Evolutionary conservation across 257 asterid species (phyloP), one percentile per base, ranked within the genome.

Genomic region (Agastache rugosa): DNA sequence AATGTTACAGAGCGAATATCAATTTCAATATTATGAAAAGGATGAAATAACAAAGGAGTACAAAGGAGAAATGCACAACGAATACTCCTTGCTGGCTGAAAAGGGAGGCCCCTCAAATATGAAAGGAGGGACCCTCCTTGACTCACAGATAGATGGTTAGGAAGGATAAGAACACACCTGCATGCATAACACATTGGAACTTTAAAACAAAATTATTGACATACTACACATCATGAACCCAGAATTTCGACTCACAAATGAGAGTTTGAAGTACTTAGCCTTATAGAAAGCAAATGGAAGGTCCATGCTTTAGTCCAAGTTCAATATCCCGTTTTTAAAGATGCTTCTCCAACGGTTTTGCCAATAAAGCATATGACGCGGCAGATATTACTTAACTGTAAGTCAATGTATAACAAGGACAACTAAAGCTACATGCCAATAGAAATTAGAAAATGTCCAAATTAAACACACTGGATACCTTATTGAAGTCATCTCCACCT

Each of bases 261-360:
- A 90, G 88, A 83, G 93, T 75, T 89, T 91, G 89, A 92, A 90
- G 96, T 89, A 92, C 99, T 95, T 92, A 90, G 96, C 99, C 99
- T 89, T 80, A 89, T 78, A 81, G 93, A 90, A 91, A 92, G 89
- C 91, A 90, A 88, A 91, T 83, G 83, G 96, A 89, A 89, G 96
- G 91, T 81, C 96, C 96, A 87, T 87, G 99, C 98, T 84, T 90
- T 89, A 89, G 95, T 80, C 96, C 97, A 89, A 90, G 99, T 90
- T 92, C 99, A 95, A 87, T 88, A 89, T 79, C 96, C 96, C 89
- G 85, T 95, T 88, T 82, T 84, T 83, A 82, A 86, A 92, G 97
- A 87, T 83, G 96, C 98, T 89, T 92, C 99, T 90, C 96, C 95
- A 86, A 94, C 83, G 90, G 85, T 85, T 89, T 88, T 88, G 95